These are phyloP conservation scores for Aspergillus unguis DNA, from an alignment of 2,329 filamentous ascomycete species.

Conservation along the genomic window DNA sequence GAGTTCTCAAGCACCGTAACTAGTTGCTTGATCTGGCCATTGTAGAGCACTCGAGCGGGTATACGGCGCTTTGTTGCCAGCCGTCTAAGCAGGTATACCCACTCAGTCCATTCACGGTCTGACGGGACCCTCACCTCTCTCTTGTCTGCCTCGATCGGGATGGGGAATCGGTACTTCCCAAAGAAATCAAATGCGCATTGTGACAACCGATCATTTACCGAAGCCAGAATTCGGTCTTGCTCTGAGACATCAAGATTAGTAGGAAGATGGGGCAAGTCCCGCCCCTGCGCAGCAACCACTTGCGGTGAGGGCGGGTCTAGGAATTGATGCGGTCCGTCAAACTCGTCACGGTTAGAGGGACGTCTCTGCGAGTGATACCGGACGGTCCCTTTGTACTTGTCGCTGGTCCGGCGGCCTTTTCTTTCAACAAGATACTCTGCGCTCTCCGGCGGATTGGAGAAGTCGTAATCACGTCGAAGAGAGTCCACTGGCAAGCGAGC, in stretches of 20 bases:
- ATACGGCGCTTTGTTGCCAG: conserved; percentile 83
- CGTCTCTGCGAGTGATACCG: conserved; percentile 57
- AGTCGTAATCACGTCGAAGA: conserved; percentile 32
- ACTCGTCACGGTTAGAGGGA: conserved; percentile 80
- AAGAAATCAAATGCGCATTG: conserved; percentile 88
- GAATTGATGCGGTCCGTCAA: conserved; percentile 82
- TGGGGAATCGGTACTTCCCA: conserved; percentile 86
- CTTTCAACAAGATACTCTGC: conserved; percentile 38
- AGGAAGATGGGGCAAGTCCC: conserved; percentile 75
- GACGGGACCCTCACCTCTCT: conserved; percentile 69
- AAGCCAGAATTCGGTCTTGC: conserved; percentile 74
- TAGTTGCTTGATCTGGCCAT: conserved; percentile 87
- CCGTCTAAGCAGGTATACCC: conserved; percentile 82
- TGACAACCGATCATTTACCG: conserved; percentile 80
- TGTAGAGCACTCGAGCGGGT: conserved; percentile 77
- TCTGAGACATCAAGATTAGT: conserved; percentile 80
- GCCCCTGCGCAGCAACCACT: conserved; percentile 71
- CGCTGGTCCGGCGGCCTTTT: conserved; percentile 31
- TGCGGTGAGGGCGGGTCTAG: conserved; percentile 68
- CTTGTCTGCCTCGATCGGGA: conserved; percentile 79
- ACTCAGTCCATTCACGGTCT: conserved; percentile 86
- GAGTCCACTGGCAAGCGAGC: conserved; percentile 30
- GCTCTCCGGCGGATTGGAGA: conserved; percentile 30
- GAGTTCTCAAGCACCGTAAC: conserved; percentile 86
- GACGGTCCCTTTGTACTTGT: conserved; percentile 29